Base-by-base conservation (phyloP, 495 filamentous ascomycete species). In the Penicillium flavigenum region DNA sequence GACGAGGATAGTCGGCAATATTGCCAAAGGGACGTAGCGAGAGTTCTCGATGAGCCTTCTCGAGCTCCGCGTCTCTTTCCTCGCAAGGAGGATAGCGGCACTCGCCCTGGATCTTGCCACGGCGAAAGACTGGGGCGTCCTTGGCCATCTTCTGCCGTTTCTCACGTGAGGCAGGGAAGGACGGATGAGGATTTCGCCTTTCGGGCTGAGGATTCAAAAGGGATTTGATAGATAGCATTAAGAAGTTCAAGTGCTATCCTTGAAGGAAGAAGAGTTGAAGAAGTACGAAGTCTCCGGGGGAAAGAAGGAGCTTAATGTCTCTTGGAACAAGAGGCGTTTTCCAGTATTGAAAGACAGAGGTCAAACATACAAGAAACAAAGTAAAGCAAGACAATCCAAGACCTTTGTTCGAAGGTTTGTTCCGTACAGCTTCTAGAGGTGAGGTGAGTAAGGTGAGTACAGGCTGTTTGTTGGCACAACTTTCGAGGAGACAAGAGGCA, bases 51-150 rank as follows among this genome's bases (percentile, higher is more conserved):
- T 91, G 79, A 49, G 83, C 73, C n/a, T 69, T 66, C 22, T 78
- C 72, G 16, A 88, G 73, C 17, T 71, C 69, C 31, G 81, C 76
- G 53, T 86, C 79, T 45, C 86, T 71, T 29, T 76, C 70, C 58
- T 93, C 88, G 63, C 78, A 84, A 9, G 90, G 88, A 22, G 79
- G 77, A 63, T 84, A 95, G 53, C 84, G 85, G 54, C 91, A 69
- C 32, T 76, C 69, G 12, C 87, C 89, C 56, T 81, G 80, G 26
- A 83, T 72, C 54, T 78, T 81, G 39, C 81, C 81, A 52, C 78
- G 82, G 0, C 76, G 70, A 59, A 87, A 82, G 5, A 84, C 67
- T 1, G 84, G 79, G 31, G 81, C 75, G 55, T 88, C 83, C 65
- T 88, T 88, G 42, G 79, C 73, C 62, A 76, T 61, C 61, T 85